Percentiles rank a stretch among this genome's conserved stretches.
These are phyloP conservation scores for Chimonanthus salicifolius DNA, from an alignment of 164 flowering plant species.

Conservation along the genomic window DNA sequence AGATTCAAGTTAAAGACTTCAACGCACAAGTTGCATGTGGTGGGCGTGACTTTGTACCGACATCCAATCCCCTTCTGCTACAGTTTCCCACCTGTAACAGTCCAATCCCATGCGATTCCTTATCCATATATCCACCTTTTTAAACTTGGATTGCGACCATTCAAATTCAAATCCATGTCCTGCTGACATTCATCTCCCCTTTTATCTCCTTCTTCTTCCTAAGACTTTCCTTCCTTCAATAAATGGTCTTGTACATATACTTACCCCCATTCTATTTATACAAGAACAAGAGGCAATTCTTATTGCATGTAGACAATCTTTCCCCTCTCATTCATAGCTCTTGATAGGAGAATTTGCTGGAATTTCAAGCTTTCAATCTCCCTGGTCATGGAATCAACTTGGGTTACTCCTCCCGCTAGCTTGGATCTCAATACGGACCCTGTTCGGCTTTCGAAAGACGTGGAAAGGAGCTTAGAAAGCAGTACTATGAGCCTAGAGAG, in stretches of 20 bases:
- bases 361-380: background rate
- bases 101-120: background rate
- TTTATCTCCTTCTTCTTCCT: background rate
- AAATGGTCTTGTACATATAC: background rate
- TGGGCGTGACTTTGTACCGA: conserved; percentile 5
- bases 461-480: background rate
- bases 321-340: background rate
- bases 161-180: background rate
- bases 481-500: background rate
- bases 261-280: background rate
- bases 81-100: background rate
- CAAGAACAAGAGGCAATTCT: background rate
- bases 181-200: background rate
- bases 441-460: background rate
- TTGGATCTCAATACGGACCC: background rate
- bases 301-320: background rate
- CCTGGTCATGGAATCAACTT: background rate
- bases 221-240: background rate
- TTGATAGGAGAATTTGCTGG: background rate
- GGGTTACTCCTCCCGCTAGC: background rate
- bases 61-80: background rate
- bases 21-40: background rate
- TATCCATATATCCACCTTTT: background rate
- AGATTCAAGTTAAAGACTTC: conserved; percentile 2
- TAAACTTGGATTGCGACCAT: background rate